phyloP scores from a whole-genome alignment of 495 filamentous ascomycete genomes.

The Aspergillus biplanus region DNA sequence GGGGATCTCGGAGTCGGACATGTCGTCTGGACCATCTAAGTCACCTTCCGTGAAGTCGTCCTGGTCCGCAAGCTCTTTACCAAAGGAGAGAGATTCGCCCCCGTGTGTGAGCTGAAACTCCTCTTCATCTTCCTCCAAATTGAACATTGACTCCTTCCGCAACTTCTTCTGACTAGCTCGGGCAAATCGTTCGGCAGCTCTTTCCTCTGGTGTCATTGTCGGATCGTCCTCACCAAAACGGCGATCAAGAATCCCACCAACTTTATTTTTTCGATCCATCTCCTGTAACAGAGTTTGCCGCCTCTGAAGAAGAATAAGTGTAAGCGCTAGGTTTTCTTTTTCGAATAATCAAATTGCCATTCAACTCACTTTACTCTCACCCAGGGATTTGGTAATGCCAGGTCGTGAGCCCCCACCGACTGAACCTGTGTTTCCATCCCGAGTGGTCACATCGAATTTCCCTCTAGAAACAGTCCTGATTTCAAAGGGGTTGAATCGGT shows the following conservation, averaged over 20 bases:
- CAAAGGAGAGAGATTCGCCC: slow-evolving; percentile 71
- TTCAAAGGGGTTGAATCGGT: slow-evolving; percentile 97
- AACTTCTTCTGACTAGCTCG: slow-evolving; percentile 74
- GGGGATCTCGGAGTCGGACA: slow-evolving; percentile 62
- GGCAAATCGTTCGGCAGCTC: slow-evolving; percentile 87
- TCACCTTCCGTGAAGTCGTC: slow-evolving; percentile 85
- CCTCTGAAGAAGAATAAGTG: slow-evolving; percentile 51
- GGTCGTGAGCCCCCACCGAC: slow-evolving; percentile 65
- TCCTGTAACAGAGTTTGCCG: slow-evolving; percentile 81
- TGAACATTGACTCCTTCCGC: slow-evolving; percentile 78
- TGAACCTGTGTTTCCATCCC: slow-evolving; percentile 49
- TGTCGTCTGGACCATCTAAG: slow-evolving; percentile 61
- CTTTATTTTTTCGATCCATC: slow-evolving; percentile 83
- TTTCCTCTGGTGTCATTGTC: slow-evolving; percentile 90
- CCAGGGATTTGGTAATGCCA: slow-evolving; percentile 78
- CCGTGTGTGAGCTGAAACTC: slow-evolving; percentile 78
- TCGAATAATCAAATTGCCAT: background rate
- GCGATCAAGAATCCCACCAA: slow-evolving; percentile 88
- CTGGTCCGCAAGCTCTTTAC: slow-evolving; percentile 46
- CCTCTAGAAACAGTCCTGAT: slow-evolving; percentile 70
- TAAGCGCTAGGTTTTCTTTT: slow-evolving; percentile 14
- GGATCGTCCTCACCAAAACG: slow-evolving; percentile 97
- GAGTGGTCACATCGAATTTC: slow-evolving; percentile 77
- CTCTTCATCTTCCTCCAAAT: slow-evolving; percentile 81
- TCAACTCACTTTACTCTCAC: slow-evolving; percentile 77